Evolutionary conservation across 106 monocot genomes (phyloP), one percentile per base, ranked within the genome.

Genomic region (Apostasia shenzhenica): DNA sequence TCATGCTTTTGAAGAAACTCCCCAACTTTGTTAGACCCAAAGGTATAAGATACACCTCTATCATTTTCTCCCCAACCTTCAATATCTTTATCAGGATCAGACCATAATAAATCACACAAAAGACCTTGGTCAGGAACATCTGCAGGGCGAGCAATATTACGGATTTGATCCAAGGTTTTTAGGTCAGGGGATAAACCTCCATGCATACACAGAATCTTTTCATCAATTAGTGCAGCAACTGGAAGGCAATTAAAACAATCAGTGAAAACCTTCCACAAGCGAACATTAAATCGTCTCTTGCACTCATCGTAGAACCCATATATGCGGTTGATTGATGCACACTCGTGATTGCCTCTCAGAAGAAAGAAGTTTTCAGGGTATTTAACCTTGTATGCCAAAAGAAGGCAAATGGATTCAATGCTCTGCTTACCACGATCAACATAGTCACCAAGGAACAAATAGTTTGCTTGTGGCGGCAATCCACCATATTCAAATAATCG

Each of bases 21-120:
- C n/a, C 65, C 65, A 45, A 65, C 65, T 26, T 65, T 65, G 65
- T 65, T 48, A 8, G 65, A 14, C 65, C 65, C 65, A 26, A 65
- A 65, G 1, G 65, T 65, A 65, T 65, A 65, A 14, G 65, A 65
- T 48, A 65, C 65, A 7, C 65, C 65, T 65, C 65, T 48, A 65
- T 65, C 65, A 65, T 65, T 65, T 26, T 65, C 65, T 65, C 65
- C 65, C 65, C 65, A 65, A 14, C 65, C 65, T 65, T 65, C 65
- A 65, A 65, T 65, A 48, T 65, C 65, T 65, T 65, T 65, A 65
- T 65, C 65, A 65, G 65, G 65, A 65, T 65, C 65, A 7, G 65
- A 65, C 65, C 65, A 65, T 65, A 65, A 14, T 48, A 65, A 43
- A 48, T 65, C 65, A 48, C 65, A 65, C 46, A 65, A 14, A 37